Evolutionary conservation across 140 eudicot species (phyloP), one percentile per base, ranked within the genome.

Genomic region (Senecio squalidus): DNA sequence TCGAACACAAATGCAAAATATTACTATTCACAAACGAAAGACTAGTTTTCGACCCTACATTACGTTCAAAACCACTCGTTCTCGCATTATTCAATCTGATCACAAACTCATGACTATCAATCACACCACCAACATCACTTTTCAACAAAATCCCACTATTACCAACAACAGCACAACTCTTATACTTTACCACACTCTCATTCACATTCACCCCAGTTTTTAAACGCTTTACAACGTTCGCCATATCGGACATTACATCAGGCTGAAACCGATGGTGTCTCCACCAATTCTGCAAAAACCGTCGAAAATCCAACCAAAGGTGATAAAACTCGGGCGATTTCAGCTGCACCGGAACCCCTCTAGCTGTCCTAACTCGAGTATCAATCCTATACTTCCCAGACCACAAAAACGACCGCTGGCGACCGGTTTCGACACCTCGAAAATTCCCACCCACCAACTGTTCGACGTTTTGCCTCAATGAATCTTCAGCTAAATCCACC

Each of bases 271-370:
- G n/a, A 34, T 34, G 41, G n/a, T 34, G n/a, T 3, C 13, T n/a
- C 41, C 41, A 34, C 41, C 41, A 34, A 9, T 34, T 9, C 13
- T 77, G 76, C 72, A 92, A 72, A 56, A 56, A 30, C 23, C 77
- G 73, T 62, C 93, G 38, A 45, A 87, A 84, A 9, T 73, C 75
- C 76, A 67, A 60, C 94, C 86, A 87, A 9, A 86, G 47, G 26
- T 76, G 64, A 54, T 73, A 53, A 50, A 84, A 81, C 68, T 76
- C 86, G 64, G 95, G 98, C 5, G 96, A 84, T 57, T 84, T 77
- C 66, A 83, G 82, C 20, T 64, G 67, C 14, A 78, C 79, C 26
- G 89, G 85, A 2, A 74, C 55, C 14, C 90, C 94, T 16, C 75
- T 68, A 5, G 84, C 75, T 0, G 84, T 57, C 69, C 78, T 65